Evolutionary conservation across 2,329 filamentous ascomycete genomes (phyloP).

Genomic region (Neofusicoccum parvum): DNA sequence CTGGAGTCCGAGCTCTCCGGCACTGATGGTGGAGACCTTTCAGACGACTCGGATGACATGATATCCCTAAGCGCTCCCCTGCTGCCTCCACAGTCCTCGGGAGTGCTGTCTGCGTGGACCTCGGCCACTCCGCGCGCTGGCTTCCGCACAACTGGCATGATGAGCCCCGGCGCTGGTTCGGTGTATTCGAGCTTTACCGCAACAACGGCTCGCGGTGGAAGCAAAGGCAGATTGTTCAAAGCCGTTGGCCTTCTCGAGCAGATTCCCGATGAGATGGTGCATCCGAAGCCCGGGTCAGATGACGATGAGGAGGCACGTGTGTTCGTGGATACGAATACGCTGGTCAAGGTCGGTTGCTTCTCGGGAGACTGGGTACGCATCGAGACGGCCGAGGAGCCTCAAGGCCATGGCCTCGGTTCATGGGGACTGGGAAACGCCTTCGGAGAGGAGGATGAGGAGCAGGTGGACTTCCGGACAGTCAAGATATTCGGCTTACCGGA

Average conservation of each 20-base stretch:
- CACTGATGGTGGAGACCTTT: slow-evolving; percentile 73
- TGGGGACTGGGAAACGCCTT: slow-evolving; percentile 68
- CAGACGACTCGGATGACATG: slow-evolving; percentile 92
- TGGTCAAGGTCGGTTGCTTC: slow-evolving; percentile 92
- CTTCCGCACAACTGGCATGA: slow-evolving; percentile 71
- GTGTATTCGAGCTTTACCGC: slow-evolving; percentile 88
- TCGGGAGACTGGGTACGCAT: slow-evolving; percentile 95
- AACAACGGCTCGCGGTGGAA: slow-evolving; percentile 72
- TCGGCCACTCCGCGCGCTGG: slow-evolving; percentile 80
- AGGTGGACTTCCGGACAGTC: slow-evolving; percentile 75
- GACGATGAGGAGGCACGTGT: slow-evolving; percentile 86
- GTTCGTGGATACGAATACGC: slow-evolving; percentile 83
- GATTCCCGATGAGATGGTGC: slow-evolving; percentile 76
- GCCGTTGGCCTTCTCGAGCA: slow-evolving; percentile 72
- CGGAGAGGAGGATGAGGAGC: slow-evolving; percentile 59
- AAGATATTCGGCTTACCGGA: slow-evolving; percentile 89
- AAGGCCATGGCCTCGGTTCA: slow-evolving; percentile 64
- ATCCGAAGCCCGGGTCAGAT: slow-evolving; percentile 80
- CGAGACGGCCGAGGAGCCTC: slow-evolving; percentile 75
- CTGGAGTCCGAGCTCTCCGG: slow-evolving; percentile 63
- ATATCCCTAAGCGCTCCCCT: slow-evolving; percentile 84
- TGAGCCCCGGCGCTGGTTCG: slow-evolving; percentile 71
- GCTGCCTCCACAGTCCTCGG: slow-evolving; percentile 74
- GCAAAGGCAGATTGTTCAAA: slow-evolving; percentile 79
- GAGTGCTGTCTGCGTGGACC: slow-evolving; percentile 76